Conservation (phyloP, 2,329 filamentous ascomycete species). For the Phyllosticta citribraziliensis region DNA sequence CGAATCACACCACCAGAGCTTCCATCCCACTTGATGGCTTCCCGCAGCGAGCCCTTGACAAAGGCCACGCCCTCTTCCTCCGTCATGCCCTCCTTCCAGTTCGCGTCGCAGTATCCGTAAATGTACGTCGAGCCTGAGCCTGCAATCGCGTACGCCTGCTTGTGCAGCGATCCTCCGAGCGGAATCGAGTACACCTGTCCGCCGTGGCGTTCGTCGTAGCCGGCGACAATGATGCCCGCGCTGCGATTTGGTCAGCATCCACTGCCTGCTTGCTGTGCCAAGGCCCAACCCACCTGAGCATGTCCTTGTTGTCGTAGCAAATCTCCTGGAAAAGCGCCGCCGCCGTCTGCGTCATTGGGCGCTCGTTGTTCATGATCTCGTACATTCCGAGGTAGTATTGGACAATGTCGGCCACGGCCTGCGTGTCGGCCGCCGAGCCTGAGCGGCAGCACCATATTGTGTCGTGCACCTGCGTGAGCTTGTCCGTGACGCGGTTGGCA, state of each 20-base stretch:
- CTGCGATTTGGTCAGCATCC: conserved; percentile 37
- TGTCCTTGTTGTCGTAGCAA: conserved; percentile 96
- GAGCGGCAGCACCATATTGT: conserved; percentile 99
- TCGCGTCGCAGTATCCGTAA: conserved; percentile 94
- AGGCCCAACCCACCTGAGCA: conserved; percentile 56
- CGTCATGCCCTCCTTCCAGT: conserved; percentile 94
- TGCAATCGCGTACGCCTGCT: conserved; percentile 90
- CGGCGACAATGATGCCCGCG: conserved; percentile 96
- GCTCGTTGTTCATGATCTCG: conserved; percentile 77
- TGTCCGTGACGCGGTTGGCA: conserved; percentile 97
- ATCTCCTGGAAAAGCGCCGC: conserved; percentile 96
- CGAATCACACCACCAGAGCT: conserved; percentile 97
- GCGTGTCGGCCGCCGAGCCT: conserved; percentile 92
- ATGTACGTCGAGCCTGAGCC: conserved; percentile 98
- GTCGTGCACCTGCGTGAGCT: conserved; percentile 95
- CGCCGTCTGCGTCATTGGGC: conserved; percentile 88
- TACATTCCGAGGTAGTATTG: conserved; percentile 94
- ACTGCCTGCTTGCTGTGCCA: not conserved
- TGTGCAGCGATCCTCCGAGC: conserved; percentile 91
- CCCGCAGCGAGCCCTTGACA: conserved; percentile 79
- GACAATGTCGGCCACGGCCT: conserved; percentile 95
- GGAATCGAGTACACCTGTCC: conserved; percentile 98
- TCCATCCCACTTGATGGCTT: conserved; percentile 99
- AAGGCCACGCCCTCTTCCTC: conserved; percentile 85
- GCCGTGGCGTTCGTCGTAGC: conserved; percentile 89